A percentile compares a stretch with the other conserved stretches of the same genome.
Evolutionary conservation across 2,329 filamentous ascomycete species (phyloP).

Genomic region (Parastagonospora nodorum): DNA sequence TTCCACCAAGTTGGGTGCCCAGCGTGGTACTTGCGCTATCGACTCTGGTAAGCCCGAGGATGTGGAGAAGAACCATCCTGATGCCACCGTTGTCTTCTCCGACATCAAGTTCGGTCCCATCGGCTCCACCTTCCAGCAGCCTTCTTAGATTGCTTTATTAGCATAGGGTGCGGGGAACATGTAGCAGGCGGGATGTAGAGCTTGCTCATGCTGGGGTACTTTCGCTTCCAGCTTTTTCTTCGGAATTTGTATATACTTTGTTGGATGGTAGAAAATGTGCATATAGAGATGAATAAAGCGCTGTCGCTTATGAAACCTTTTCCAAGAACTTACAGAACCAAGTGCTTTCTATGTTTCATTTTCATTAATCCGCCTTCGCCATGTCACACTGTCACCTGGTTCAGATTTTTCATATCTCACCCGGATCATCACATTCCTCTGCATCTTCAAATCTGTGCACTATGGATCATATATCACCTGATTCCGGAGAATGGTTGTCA

Average conservation of each 20-base stretch:
- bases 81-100: constrained; percentile 44
- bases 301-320: background rate
- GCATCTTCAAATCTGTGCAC: too few relatives aligned
- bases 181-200: background rate
- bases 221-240: background rate
- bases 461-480: too few relatives aligned
- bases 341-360: too few relatives aligned
- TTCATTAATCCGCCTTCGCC: too few relatives aligned
- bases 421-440: too few relatives aligned
- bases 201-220: background rate
- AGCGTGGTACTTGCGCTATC: constrained; percentile 45
- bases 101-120: constrained; percentile 50
- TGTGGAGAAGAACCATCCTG: constrained; percentile 43
- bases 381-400: too few relatives aligned
- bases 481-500: too few relatives aligned
- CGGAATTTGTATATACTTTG: constrained; percentile 1
- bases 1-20: constrained; percentile 40
- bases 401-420: too few relatives aligned
- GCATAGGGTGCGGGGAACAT: background rate
- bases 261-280: constrained; percentile 1
- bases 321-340: too few relatives aligned
- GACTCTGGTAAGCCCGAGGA: constrained; percentile 44
- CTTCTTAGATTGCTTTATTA: constrained; percentile 21
- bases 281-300: background rate
- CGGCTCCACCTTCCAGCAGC: constrained; percentile 45